These are phyloP conservation scores for Monosporascus sp. DNA, from an alignment of 2,329 filamentous ascomycete species.

Conservation along the genomic window DNA sequence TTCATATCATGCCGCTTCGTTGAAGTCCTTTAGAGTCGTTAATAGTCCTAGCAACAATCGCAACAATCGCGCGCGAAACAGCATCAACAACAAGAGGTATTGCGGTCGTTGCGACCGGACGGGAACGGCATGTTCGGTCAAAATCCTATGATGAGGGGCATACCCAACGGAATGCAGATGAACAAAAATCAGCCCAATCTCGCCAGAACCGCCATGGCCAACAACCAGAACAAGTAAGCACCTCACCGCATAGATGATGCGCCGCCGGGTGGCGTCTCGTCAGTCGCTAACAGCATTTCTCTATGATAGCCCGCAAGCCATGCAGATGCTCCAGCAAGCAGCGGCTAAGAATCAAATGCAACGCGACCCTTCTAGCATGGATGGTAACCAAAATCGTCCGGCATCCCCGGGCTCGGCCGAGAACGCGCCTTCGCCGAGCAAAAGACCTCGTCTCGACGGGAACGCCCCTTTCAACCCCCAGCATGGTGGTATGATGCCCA, in stretches of 20 bases:
- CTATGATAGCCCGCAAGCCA: constrained; percentile 53
- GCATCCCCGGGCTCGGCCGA: constrained; percentile 79
- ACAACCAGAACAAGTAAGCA: constrained; percentile 66
- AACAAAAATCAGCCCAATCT: constrained; percentile 56
- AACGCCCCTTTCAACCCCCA: constrained; percentile 66
- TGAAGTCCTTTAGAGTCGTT: not conserved
- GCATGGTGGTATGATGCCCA: constrained; percentile 65
- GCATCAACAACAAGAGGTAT: constrained; percentile 69
- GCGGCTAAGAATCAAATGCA: constrained; percentile 75
- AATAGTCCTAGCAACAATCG: constrained; percentile 26
- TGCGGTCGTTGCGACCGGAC: constrained; percentile 65
- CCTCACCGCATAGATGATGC: not conserved
- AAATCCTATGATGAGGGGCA: constrained; percentile 61
- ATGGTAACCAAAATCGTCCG: constrained; percentile 73
- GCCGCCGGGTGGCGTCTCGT: not conserved
- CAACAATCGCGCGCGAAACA: constrained; percentile 68
- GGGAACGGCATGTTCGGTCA: constrained; percentile 51
- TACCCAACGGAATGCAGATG: constrained; percentile 57
- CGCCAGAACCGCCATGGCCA: constrained; percentile 71
- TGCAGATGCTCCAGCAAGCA: constrained; percentile 61
- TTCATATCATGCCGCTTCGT: constrained; percentile 8
- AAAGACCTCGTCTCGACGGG: constrained; percentile 77
- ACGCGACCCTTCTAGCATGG: constrained; percentile 79
- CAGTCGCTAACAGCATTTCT: constrained; percentile 10
- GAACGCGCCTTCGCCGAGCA: constrained; percentile 87